Evolutionary conservation across 1,284 basidiomycete species (phyloP).

Genomic region (Ganoderma sp.): DNA sequence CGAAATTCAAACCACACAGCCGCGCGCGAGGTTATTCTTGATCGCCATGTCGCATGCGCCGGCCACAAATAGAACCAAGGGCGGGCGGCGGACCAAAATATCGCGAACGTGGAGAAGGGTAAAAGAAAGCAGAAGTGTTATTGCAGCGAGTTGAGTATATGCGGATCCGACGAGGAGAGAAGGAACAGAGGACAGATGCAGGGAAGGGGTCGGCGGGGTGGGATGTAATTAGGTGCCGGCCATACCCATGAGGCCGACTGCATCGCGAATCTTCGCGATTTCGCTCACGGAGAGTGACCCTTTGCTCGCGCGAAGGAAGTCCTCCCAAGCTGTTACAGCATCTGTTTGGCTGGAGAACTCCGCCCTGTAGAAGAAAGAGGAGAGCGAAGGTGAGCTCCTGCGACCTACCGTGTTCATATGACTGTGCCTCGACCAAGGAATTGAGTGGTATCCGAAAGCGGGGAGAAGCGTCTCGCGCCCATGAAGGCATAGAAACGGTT

Average conservation of each 20-base stretch:
- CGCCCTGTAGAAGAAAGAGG: slow-evolving; percentile 45
- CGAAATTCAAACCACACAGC: neutral
- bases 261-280: slow-evolving; percentile 80
- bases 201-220: neutral
- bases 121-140: neutral
- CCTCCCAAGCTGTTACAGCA: slow-evolving; percentile 69
- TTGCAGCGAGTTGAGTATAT: neutral
- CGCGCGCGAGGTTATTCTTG: neutral
- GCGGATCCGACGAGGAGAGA: too few relatives aligned
- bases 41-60: neutral
- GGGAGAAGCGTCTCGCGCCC: too few relatives aligned
- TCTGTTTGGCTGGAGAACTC: slow-evolving; percentile 64
- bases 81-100: neutral
- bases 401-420: neutral
- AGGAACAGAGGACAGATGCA: neutral
- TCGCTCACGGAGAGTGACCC: slow-evolving; percentile 70
- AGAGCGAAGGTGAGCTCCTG: neutral
- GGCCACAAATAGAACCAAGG: neutral
- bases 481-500: neutral
- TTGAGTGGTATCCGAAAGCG: neutral
- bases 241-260: slow-evolving; percentile 79
- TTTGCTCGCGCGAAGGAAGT: slow-evolving; percentile 77
- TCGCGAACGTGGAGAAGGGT: neutral
- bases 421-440: neutral
- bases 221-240: slow-evolving; percentile 58